Evolutionary conservation across 148 eudicot genomes (phyloP).

Genomic region (Diospyros kaki): DNA sequence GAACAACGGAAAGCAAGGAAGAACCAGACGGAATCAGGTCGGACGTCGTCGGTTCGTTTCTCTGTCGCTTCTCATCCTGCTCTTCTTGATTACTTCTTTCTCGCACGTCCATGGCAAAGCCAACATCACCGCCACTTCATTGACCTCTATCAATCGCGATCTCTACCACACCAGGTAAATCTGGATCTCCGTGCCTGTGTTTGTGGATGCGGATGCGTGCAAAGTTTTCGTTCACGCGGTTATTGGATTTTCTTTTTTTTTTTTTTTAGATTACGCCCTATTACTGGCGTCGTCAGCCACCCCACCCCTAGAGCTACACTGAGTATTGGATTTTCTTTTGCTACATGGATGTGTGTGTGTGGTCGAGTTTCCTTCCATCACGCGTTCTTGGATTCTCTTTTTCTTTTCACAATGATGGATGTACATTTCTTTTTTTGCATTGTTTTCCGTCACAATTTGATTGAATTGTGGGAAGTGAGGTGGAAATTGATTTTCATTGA

Average conservation of each 20-base stretch:
- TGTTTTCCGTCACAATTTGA: not conserved
- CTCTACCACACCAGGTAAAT: slow-evolving; percentile 80
- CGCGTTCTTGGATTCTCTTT: not conserved
- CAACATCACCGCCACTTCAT: slow-evolving; percentile 19
- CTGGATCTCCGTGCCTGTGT: not conserved
- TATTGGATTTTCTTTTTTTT: not conserved
- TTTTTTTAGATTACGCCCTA: too few species aligned
- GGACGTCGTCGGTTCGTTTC: slow-evolving; percentile 19
- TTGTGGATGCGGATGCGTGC: too few species aligned
- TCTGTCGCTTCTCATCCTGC: slow-evolving; percentile 18
- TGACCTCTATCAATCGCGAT: slow-evolving; percentile 83
- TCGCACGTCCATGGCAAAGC: slow-evolving; percentile 28
- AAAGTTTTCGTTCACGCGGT: too few species aligned
- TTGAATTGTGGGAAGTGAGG: not conserved
- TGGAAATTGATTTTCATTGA: not conserved
- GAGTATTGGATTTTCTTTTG: not conserved
- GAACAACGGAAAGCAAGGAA: not conserved
- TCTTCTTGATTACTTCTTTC: slow-evolving; percentile 19
- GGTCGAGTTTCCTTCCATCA: not conserved
- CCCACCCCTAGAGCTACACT: too few species aligned
- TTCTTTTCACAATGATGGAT: not conserved
- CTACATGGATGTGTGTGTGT: not conserved
- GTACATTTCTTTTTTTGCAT: not conserved
- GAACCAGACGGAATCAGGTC: slow-evolving; percentile 17
- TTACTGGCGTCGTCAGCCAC: too few species aligned